Percentiles rank a stretch among this genome's conserved stretches.
Conservation (phyloP, 257 asterid genomes). For the Ophiorrhiza pumila region DNA sequence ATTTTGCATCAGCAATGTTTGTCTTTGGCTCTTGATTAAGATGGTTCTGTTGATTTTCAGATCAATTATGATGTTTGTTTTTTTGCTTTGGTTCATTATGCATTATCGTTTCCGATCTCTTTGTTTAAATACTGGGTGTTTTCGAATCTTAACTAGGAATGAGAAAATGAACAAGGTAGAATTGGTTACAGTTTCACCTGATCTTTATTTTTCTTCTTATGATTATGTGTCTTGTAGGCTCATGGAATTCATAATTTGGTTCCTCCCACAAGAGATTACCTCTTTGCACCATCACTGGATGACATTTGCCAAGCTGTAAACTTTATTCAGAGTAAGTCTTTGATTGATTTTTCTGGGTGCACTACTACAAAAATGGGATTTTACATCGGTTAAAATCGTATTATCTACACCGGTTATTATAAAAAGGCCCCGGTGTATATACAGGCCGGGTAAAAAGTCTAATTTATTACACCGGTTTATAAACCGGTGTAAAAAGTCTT, state of each 20-base stretch:
- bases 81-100: neutral
- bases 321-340: conserved; percentile 36
- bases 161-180: neutral
- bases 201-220: neutral
- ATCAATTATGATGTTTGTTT: neutral
- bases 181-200: neutral
- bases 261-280: conserved; percentile 50
- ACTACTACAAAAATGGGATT: too few relatives aligned
- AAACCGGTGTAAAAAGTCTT: too few relatives aligned
- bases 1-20: too few relatives aligned
- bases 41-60: neutral
- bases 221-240: conserved; percentile 28
- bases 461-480: too few relatives aligned
- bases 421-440: too few relatives aligned
- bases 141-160: neutral
- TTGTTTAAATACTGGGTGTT: neutral
- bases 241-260: conserved; percentile 43
- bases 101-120: neutral
- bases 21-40: neutral
- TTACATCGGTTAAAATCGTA: too few relatives aligned
- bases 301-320: conserved; percentile 43
- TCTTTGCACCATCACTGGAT: conserved; percentile 42
- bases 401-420: too few relatives aligned
- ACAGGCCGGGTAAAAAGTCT: too few relatives aligned
- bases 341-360: too few relatives aligned